A percentile compares a stretch with the other conserved stretches of the same genome.
These are phyloP conservation scores for Pleurotus djamor DNA, from an alignment of 768 basidiomycete species.

Conservation along the genomic window DNA sequence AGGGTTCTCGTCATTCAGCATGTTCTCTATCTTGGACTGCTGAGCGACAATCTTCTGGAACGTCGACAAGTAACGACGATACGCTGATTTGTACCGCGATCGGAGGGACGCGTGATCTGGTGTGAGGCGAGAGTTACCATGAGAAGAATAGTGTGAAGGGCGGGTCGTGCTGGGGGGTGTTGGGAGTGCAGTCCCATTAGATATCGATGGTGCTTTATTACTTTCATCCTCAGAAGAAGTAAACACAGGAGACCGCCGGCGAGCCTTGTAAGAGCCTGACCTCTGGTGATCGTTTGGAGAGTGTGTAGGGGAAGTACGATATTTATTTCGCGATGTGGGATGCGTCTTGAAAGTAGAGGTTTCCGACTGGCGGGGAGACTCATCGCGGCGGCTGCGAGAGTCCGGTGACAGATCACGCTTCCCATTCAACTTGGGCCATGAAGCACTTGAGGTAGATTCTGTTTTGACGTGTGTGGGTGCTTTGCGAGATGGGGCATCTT, in stretches of 20 bases:
- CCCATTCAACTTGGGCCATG: slow-evolving; percentile 3
- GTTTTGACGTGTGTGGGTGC: slow-evolving; percentile 35
- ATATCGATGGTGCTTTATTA: slow-evolving; percentile 31
- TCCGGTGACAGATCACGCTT: slow-evolving; percentile 34
- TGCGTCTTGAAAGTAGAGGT: neutral
- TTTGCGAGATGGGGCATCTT: slow-evolving; percentile 7
- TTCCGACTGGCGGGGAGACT: neutral
- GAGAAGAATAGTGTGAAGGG: slow-evolving; percentile 9
- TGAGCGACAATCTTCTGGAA: slow-evolving; percentile 47
- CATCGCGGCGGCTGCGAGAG: slow-evolving; percentile 9
- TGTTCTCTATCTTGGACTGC: slow-evolving; percentile 48
- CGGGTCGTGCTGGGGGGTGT: slow-evolving; percentile 23
- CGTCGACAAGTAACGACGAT: slow-evolving; percentile 45
- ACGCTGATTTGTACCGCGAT: slow-evolving; percentile 48
- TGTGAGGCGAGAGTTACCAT: slow-evolving; percentile 30
- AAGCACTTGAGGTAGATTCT: slow-evolving; percentile 9
- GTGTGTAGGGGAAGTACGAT: neutral
- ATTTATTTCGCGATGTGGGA: neutral
- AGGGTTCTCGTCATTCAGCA: slow-evolving; percentile 37
- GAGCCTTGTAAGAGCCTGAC: slow-evolving; percentile 24
- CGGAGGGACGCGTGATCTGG: slow-evolving; percentile 52
- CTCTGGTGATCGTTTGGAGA: neutral
- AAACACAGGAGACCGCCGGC: slow-evolving; percentile 60
- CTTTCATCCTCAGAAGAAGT: slow-evolving; percentile 65
- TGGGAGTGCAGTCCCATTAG: slow-evolving; percentile 12